phyloP scores from a whole-genome alignment of 2,329 filamentous ascomycete genomes.

The Xylaria sp. region DNA sequence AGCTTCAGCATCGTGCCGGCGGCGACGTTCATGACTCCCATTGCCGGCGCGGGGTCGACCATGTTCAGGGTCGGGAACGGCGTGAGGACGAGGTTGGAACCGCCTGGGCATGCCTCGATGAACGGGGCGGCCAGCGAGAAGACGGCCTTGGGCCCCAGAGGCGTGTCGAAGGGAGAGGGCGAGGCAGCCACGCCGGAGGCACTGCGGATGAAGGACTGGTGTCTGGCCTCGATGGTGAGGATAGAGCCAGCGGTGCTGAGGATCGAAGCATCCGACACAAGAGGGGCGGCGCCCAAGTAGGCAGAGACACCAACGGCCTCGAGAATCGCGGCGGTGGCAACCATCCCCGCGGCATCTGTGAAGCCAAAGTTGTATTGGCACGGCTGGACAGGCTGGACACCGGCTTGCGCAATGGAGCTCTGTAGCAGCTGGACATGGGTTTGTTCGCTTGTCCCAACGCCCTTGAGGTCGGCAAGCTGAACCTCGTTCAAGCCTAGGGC shows the following conservation, averaged over 20 bases:
- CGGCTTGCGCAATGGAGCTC: constrained; percentile 62
- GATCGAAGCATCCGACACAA: constrained; percentile 61
- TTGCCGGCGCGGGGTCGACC: constrained; percentile 46
- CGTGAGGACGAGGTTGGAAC: constrained; percentile 64
- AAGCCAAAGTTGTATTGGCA: constrained; percentile 76
- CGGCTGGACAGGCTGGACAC: constrained; percentile 66
- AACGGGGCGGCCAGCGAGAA: constrained; percentile 75
- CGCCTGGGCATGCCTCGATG: constrained; percentile 70
- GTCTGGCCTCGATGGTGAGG: constrained; percentile 72
- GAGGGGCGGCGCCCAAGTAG: constrained; percentile 70
- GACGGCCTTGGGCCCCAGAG: constrained; percentile 68
- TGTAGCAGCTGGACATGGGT: constrained; percentile 64
- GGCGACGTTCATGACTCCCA: constrained; percentile 42
- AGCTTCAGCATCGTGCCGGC: constrained; percentile 50
- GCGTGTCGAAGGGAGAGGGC: constrained; percentile 70
- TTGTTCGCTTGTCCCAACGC: constrained; percentile 65
- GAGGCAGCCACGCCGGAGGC: constrained; percentile 61
- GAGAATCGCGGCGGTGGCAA: constrained; percentile 69
- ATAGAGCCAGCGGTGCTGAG: constrained; percentile 71
- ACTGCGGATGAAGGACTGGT: constrained; percentile 72
- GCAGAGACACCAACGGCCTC: constrained; percentile 76
- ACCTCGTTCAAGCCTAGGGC: constrained; percentile 59
- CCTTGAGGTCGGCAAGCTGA: constrained; percentile 62
- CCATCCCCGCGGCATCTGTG: constrained; percentile 67
- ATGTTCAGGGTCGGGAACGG: constrained; percentile 64